These are phyloP conservation scores for Phellinidium pouzarii DNA, from an alignment of 1,284 basidiomycete genomes.

Conservation along the genomic window DNA sequence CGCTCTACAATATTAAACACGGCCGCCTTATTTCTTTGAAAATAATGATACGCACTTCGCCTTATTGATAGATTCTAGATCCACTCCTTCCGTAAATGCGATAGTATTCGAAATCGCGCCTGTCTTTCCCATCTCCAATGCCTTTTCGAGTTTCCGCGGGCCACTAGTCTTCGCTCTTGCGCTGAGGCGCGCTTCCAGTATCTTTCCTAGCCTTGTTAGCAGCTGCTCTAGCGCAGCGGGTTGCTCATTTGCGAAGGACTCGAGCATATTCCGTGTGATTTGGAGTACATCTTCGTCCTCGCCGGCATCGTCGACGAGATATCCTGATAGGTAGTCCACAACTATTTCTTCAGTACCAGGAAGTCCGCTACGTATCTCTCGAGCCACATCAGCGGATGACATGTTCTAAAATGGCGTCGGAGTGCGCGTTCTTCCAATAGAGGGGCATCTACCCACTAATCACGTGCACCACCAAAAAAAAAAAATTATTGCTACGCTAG, in stretches of 20 bases:
- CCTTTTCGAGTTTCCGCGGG: conserved; percentile 82
- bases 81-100: conserved; percentile 80
- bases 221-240: conserved; percentile 56
- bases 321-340: conserved; percentile 88
- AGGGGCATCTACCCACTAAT: no score
- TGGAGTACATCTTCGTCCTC: conserved; percentile 86
- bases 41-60: conserved; percentile 62
- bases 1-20: conserved; percentile 44
- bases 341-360: conserved; percentile 92
- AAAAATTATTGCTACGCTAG: no score
- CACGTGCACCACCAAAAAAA: no score
- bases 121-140: conserved; percentile 89
- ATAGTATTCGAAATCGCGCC: conserved; percentile 82
- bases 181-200: conserved; percentile 56
- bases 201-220: conserved; percentile 57
- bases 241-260: conserved; percentile 56
- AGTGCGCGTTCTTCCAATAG: no score
- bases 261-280: conserved; percentile 70
- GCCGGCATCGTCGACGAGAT: conserved; percentile 88
- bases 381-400: conserved; percentile 64
- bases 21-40: neutral
- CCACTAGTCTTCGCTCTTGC: conserved; percentile 37
- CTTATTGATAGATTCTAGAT: conserved; percentile 91
- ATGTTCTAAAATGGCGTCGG: conserved; percentile 27
- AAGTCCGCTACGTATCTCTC: conserved; percentile 72